Percentiles rank a stretch among this genome's conserved stretches.
Conservation (phyloP, 805 yeast species). For the Cyberlindnera mississippiensis region DNA sequence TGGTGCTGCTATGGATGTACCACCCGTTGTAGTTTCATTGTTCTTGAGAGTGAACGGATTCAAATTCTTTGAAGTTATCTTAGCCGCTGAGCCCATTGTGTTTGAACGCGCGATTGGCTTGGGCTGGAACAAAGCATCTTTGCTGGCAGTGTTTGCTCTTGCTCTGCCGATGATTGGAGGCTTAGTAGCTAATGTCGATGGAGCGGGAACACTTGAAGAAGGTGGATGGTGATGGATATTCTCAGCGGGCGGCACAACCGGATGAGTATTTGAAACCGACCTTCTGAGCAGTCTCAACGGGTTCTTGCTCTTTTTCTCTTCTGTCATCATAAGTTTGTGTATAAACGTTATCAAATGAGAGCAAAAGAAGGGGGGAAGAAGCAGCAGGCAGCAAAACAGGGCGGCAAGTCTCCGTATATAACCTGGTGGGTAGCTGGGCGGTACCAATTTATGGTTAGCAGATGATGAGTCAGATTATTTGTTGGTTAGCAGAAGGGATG, state of each 20-base stretch:
- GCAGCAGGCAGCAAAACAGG: no score
- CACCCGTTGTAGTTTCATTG: neutral
- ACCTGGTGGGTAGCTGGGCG: no score
- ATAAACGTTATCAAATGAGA: neutral
- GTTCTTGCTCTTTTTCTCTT: conserved; percentile 9
- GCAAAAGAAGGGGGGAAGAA: neutral
- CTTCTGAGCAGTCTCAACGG: conserved; percentile 4
- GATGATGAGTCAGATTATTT: no score
- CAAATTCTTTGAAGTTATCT: neutral
- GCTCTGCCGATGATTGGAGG: neutral
- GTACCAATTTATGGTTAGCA: no score
- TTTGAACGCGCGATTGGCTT: conserved; percentile 3
- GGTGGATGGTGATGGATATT: neutral
- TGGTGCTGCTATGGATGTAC: neutral
- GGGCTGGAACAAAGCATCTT: conserved; percentile 1
- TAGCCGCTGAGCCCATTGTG: conserved; percentile 4
- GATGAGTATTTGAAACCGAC: neutral
- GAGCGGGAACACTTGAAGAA: neutral
- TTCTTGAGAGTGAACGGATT: neutral
- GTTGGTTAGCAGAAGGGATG: no score
- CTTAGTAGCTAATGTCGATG: neutral
- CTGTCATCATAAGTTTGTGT: conserved; percentile 6
- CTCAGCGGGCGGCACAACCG: neutral
- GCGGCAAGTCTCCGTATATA: neutral
- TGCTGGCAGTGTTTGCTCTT: neutral